Evolutionary conservation across 768 basidiomycete genomes (phyloP), one percentile per base, ranked within the genome.

Genomic region (Lanmaoa rubissima): DNA sequence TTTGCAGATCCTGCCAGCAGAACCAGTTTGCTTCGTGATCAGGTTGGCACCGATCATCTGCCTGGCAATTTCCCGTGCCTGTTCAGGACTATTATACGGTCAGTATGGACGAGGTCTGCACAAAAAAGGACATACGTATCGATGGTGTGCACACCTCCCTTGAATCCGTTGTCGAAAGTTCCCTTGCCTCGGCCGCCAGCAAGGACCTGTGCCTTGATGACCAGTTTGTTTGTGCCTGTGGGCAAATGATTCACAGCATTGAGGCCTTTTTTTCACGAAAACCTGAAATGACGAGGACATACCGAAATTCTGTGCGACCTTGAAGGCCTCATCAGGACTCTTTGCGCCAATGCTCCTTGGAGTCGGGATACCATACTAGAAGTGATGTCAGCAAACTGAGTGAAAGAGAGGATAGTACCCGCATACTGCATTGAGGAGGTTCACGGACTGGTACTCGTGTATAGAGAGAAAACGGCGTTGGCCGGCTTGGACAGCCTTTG

Each of bases 111-210:
- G 21, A 48, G 35, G 52, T 28, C 48, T 53, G 17, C 28, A 44
- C n/a, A 42, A 31, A 41, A 53, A 48, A 45, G 35, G 39, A 51
- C 61, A 52, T 69, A 95, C 96, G 82, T 90, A 69, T 92, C 82
- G 52, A 98, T 83, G 81, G 91, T 84, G 71, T 98, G 96, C 6
- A 99, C 97, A 75, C 97, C 97, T 55, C 97, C 97, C 74, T 98
- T 89, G 73, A 98, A 86, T 17, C 97, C 97, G 71, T 84, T 93
- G 76, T 94, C 86, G 66, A 99, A 99, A 65, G 88, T 88, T 39
- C 97, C 97, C 82, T 98, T 98, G 65, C 97, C 97, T 69, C 97
- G 87, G 61, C 97, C 97, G 66, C 97, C 97, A 61, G 97, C 97
- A 53, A 99, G 88, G 8, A 99, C 97, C 73, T 99, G 97, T 39